Conservation (phyloP, 2,329 filamentous ascomycete species). For the Penicillium rolfsii region DNA sequence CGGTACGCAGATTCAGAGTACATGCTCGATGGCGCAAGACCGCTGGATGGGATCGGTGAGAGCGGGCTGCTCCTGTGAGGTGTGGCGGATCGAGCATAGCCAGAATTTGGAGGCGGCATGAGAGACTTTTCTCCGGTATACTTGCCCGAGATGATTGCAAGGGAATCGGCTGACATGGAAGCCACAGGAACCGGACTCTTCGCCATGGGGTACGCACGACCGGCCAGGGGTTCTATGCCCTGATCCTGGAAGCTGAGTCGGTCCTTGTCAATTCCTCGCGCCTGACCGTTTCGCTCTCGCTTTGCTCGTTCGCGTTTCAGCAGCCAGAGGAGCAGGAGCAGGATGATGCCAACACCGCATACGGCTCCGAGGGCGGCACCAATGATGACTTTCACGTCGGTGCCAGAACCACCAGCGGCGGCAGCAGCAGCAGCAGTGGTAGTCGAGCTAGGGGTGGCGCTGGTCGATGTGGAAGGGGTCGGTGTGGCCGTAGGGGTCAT, state of each 20-base stretch:
- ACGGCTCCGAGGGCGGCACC: conserved; percentile 84
- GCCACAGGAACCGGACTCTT: conserved; percentile 44
- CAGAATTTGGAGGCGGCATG: conserved; percentile 24
- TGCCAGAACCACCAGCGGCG: conserved; percentile 33
- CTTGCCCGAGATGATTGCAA: conserved; percentile 47
- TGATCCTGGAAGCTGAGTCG: conserved; percentile 50
- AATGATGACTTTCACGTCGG: conserved; percentile 62
- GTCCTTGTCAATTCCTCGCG: conserved; percentile 60
- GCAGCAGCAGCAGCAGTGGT: conserved; percentile 42
- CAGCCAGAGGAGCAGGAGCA: conserved; percentile 73
- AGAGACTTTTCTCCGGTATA: conserved; percentile 39
- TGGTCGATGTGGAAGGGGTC: conserved; percentile 36
- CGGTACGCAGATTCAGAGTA: conserved; percentile 28
- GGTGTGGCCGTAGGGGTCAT: conserved; percentile 40
- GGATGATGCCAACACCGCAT: conserved; percentile 69
- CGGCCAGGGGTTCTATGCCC: conserved; percentile 49
- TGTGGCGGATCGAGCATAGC: conserved; percentile 26
- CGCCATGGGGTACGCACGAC: conserved; percentile 50
- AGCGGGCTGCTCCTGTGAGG: conserved; percentile 33
- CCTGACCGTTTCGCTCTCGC: conserved; percentile 50
- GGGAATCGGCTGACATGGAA: conserved; percentile 42
- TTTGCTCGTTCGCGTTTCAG: conserved; percentile 57
- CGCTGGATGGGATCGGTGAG: conserved; percentile 37
- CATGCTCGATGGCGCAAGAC: conserved; percentile 27
- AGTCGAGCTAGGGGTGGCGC: conserved; percentile 37